Evolutionary conservation across 768 basidiomycete species (phyloP), one percentile per base, ranked within the genome.

Genomic region (Cubamyces lactineus): DNA sequence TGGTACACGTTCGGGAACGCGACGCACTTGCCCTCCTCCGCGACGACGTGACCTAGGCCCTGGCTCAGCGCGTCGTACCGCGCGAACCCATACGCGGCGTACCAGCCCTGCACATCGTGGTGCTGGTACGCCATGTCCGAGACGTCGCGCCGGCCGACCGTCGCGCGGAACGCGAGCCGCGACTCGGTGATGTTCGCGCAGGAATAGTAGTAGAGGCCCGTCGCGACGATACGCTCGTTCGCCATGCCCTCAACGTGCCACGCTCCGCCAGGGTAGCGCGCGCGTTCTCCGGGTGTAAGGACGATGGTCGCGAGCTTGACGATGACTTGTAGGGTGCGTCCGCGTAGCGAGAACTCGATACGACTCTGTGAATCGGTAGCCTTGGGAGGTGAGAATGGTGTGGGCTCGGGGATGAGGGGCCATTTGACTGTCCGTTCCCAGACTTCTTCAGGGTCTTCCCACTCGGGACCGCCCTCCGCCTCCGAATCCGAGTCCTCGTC

Each of bases 241-340:
- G 49, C 61, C 73, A 68, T 71, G 59, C 72, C 72, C 63, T 74
- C 75, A 19, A 74, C 72, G 53, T 76, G 74, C 75, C 75, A 77
- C 38, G 68, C 65, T 0, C 75, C 74, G 12, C 75, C 8, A 66
- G 66, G 9, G 74, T 75, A 46, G 45, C 45, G 45, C 19, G 45
- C 34, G 5, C 34, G 45, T 6, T 23, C 12, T 2, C 23, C 45
- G 3, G 45, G 45, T 21, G 45, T 46, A 23, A 73, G 43, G 6
- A 67, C 53, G 28, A 76, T 76, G 43, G 71, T 76, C 2, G 79
- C 69, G 9, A 80, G 67, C 69, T 80, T 82, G 34, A 82, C 77
- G 39, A 72, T 74, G 48, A 81, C 76, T 40, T 75, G 75, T 1
- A 76, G 42, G 13, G 53, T 67, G 21, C 63, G 51, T 1, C 65